phyloP scores from a whole-genome alignment of 163 green algal genomes.

The Trebouxiophyceae sp. region DNA sequence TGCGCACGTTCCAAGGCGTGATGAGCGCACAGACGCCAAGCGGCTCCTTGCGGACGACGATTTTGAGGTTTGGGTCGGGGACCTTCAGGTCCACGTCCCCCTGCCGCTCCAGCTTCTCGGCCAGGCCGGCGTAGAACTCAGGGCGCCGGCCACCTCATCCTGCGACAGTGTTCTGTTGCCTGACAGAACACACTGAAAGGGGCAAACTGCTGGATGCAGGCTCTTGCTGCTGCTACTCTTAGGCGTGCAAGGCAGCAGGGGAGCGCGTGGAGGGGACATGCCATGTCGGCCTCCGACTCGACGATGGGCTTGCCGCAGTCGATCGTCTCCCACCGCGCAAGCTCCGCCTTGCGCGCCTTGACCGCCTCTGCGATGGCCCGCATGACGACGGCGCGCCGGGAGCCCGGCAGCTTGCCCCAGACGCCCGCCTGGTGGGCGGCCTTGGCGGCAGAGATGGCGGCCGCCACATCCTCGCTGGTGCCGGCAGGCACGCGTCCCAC shows the following conservation, averaged over 20 bases:
- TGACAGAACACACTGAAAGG: too few relatives aligned
- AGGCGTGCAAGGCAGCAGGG: too few relatives aligned
- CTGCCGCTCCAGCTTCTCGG: conserved; percentile 69
- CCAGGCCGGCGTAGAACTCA: conserved; percentile 86
- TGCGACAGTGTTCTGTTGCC: too few relatives aligned
- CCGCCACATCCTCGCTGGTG: conserved; percentile 48
- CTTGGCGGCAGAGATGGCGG: conserved; percentile 43
- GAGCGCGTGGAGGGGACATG: too few relatives aligned
- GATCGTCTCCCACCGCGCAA: conserved; percentile 66
- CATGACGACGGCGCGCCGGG: conserved; percentile 46
- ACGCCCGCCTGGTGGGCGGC: conserved; percentile 26
- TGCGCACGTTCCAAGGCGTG: conserved; percentile 91
- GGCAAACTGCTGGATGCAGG: too few relatives aligned
- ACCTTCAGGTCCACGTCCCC: conserved; percentile 57
- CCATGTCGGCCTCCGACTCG: conserved; percentile 63
- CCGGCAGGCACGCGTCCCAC: conserved; percentile 57
- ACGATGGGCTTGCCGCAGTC: conserved; percentile 86
- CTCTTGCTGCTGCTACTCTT: too few relatives aligned
- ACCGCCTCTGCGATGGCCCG: conserved; percentile 61
- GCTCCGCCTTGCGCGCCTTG: conserved; percentile 46
- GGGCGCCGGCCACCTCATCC: conserved; percentile 79
- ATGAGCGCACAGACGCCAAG: conserved; percentile 82
- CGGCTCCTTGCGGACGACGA: conserved; percentile 54
- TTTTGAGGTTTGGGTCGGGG: conserved; percentile 53
- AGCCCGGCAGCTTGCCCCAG: conserved; percentile 48